A percentile compares a stretch with the other conserved stretches of the same genome.
Evolutionary conservation across 257 asterid genomes (phyloP).

Genomic region (Ehretia macrophylla): DNA sequence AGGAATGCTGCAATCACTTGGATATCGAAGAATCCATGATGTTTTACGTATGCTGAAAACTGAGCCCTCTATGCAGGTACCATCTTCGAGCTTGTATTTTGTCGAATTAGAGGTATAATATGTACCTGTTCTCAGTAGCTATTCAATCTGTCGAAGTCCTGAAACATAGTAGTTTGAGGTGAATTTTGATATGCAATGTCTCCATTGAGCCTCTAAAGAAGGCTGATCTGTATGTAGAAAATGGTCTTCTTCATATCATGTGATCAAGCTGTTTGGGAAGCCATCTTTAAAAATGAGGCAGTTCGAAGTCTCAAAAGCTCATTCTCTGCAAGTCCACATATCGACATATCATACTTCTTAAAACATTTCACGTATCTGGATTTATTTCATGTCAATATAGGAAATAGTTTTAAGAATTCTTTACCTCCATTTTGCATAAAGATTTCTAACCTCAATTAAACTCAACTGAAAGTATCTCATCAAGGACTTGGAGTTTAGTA

Average conservation of each 20-base stretch:
- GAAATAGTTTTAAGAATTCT: no score
- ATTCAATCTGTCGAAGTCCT: no score
- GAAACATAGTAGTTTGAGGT: no score
- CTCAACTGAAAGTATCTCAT: no score
- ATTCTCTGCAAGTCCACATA: constrained; percentile 37
- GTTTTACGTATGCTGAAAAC: constrained; percentile 46
- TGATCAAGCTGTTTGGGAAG: constrained; percentile 66
- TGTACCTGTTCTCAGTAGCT: no score
- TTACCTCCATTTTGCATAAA: no score
- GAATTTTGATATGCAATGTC: neutral
- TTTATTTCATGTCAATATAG: no score
- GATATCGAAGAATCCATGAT: constrained; percentile 36
- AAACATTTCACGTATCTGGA: neutral
- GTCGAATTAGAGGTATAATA: no score
- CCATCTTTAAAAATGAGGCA: constrained; percentile 44
- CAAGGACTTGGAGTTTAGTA: no score
- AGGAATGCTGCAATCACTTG: constrained; percentile 32
- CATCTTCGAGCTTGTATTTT: neutral
- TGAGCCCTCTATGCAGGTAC: constrained; percentile 52
- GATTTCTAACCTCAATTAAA: no score
- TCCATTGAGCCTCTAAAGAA: neutral
- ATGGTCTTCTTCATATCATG: constrained; percentile 49
- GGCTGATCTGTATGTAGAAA: constrained; percentile 28
- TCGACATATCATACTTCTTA: neutral
- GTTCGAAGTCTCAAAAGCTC: constrained; percentile 43